Base-by-base conservation (phyloP, 495 filamentous ascomycete genomes). In the Podospora pseudocomata region DNA sequence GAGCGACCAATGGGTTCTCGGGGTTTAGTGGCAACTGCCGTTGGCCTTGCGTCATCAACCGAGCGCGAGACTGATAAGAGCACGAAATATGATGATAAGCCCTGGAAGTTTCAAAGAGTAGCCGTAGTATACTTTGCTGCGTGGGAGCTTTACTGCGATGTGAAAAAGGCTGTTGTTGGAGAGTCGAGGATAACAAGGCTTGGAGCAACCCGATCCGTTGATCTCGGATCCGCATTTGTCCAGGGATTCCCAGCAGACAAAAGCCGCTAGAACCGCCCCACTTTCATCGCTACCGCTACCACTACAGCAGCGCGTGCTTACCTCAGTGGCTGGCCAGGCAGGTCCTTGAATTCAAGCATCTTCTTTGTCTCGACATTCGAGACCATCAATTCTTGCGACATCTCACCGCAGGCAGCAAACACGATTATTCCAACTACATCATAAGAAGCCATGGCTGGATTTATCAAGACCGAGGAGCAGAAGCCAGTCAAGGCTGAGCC, bases 401-500 rank as follows among this genome's bases (percentile, higher is more conserved):
- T 15, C 20, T 19, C 20, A 20, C 58, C 59, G 18, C 59, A 19
- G 23, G n/a, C 56, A 20, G 20, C 56, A 20, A 59, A 4, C 19
- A 59, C 56, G 3, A 20, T 16, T 20, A 7, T 23, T 61, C 30
- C 26, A 18, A 9, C 30, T 15, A 0, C 27, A 18, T 13, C 23
- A 13, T 60, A 26, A 16, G 5, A 1, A 18, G 3, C n/a, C 54
- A 28, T 15, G 18, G 5, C 9, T 56, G 23, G 27, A 39, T 58
- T 16, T 19, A 66, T 11, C 18, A 81, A 83, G 78, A 82, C 83
- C 16, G 80, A 82, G 39, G 59, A 71, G 18, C 68, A 69, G 26
- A 49, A 49, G 39, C 77, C 78, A 67, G 85, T 93, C 81, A 94
- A 94, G 77, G 75, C 84, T 19, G 91, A 94, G 54, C 84, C 86